These are phyloP conservation scores for Coemansia sp. DNA, from an alignment of 192 early-diverging fungal species.

Conservation along the genomic window DNA sequence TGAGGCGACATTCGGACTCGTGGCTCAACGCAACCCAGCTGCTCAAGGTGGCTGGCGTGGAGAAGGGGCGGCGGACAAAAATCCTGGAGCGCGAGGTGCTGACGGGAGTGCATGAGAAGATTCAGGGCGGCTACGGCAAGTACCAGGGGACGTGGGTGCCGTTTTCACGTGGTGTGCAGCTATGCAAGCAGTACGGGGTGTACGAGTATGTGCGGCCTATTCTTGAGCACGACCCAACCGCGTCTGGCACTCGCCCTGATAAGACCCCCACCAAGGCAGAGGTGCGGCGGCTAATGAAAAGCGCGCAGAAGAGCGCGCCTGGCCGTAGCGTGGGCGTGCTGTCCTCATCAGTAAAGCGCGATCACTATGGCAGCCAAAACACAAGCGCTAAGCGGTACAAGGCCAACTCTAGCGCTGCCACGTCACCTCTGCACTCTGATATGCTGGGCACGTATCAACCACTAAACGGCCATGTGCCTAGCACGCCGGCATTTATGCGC, in stretches of 20 bases:
- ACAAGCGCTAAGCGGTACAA: constrained; percentile 15
- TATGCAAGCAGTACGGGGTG: constrained; percentile 82
- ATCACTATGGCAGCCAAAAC: background rate
- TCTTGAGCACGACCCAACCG: constrained; percentile 72
- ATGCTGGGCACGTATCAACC: constrained; percentile 8
- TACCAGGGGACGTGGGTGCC: constrained; percentile 97
- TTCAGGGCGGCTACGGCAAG: constrained; percentile 98
- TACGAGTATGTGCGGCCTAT: constrained; percentile 70
- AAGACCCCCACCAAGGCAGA: constrained; percentile 60
- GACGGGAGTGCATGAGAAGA: constrained; percentile 86
- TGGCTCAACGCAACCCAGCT: constrained; percentile 98
- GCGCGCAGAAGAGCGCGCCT: constrained; percentile 17
- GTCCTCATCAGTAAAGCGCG: constrained; percentile 13
- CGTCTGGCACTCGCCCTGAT: constrained; percentile 49
- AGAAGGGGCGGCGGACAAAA: constrained; percentile 87
- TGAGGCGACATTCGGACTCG: constrained; percentile 78
- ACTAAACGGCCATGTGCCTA: constrained; percentile 19
- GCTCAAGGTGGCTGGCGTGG: constrained; percentile 93
- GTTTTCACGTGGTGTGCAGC: constrained; percentile 71
- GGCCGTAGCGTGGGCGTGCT: constrained; percentile 1
- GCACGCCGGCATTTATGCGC: constrained; percentile 23
- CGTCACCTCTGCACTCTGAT: constrained; percentile 48
- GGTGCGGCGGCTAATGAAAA: constrained; percentile 32
- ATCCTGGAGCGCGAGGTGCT: constrained; percentile 93
- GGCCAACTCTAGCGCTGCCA: constrained; percentile 26